Percentiles rank a stretch among this genome's conserved stretches.
phyloP scores from a whole-genome alignment of 2,329 filamentous ascomycete species.

The Bipolaris victoriae region DNA sequence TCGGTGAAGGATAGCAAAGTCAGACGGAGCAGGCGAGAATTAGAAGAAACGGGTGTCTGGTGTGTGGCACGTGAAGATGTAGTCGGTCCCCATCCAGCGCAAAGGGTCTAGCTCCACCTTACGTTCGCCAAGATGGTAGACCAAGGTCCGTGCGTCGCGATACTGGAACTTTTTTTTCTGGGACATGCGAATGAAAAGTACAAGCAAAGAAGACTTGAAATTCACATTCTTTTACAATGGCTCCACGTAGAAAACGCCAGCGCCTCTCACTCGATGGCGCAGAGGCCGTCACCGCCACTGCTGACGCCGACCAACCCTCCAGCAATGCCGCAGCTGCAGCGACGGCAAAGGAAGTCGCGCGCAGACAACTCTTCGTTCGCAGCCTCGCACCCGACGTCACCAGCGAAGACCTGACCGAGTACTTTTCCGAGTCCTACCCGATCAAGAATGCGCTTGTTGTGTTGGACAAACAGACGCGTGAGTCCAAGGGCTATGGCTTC shows the following conservation, averaged over 20 bases:
- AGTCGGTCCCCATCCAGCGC: background rate
- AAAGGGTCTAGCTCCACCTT: constrained; percentile 9
- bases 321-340: constrained; percentile 15
- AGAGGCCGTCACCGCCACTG: constrained; percentile 38
- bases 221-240: constrained; percentile 34
- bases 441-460: constrained; percentile 97
- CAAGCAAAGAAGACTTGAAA: constrained; percentile 3
- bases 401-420: constrained; percentile 79
- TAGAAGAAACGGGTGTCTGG: too few relatives aligned
- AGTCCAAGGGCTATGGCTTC: constrained; percentile 92
- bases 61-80: background rate
- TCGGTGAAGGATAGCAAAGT: constrained; percentile 4
- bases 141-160: constrained; percentile 13
- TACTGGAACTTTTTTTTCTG: constrained; percentile 24
- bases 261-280: constrained; percentile 49
- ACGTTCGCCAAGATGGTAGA: constrained; percentile 18
- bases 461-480: constrained; percentile 80
- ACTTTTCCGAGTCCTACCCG: constrained; percentile 93
- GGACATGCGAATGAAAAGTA: constrained; percentile 5
- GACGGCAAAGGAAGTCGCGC: constrained; percentile 51
- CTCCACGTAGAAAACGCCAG: constrained; percentile 50
- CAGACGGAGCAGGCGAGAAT: background rate
- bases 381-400: constrained; percentile 80
- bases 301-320: constrained; percentile 29
- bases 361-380: constrained; percentile 76